Conservation (phyloP, 2,329 filamentous ascomycete species). For the Pyricularia sp. region DNA sequence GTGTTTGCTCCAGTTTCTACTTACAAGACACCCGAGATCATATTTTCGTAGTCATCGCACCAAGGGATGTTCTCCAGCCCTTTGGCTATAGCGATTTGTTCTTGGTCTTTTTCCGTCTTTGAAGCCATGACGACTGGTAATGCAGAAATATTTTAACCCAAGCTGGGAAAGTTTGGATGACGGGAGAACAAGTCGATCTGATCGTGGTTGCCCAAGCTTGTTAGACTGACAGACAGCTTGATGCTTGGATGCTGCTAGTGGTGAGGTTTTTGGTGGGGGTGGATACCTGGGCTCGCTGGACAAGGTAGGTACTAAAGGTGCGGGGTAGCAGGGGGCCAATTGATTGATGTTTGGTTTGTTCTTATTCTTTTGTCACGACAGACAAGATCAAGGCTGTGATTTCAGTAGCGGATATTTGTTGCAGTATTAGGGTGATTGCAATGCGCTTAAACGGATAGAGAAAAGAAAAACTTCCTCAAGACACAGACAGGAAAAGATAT, state of each 20-base stretch:
- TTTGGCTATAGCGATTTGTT: conserved; percentile 20
- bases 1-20: conserved; percentile 8
- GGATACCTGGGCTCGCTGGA: too few relatives aligned
- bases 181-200: neutral
- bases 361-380: too few relatives aligned
- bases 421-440: too few relatives aligned
- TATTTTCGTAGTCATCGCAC: conserved; percentile 49
- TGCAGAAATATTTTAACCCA: neutral
- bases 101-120: conserved; percentile 1
- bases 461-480: neutral
- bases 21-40: conserved; percentile 51
- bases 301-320: neutral
- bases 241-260: neutral
- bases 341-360: neutral
- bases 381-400: too few relatives aligned
- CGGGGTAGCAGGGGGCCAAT: neutral
- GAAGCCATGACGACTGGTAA: neutral
- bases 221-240: too few relatives aligned
- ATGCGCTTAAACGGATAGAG: neutral
- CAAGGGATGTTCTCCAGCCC: conserved; percentile 37
- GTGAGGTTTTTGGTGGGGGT: neutral
- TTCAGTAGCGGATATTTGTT: too few relatives aligned
- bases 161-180: neutral
- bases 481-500: neutral
- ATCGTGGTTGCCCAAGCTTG: neutral